Evolutionary conservation across 148 eudicot genomes (phyloP).

Genomic region (Cornus florida): DNA sequence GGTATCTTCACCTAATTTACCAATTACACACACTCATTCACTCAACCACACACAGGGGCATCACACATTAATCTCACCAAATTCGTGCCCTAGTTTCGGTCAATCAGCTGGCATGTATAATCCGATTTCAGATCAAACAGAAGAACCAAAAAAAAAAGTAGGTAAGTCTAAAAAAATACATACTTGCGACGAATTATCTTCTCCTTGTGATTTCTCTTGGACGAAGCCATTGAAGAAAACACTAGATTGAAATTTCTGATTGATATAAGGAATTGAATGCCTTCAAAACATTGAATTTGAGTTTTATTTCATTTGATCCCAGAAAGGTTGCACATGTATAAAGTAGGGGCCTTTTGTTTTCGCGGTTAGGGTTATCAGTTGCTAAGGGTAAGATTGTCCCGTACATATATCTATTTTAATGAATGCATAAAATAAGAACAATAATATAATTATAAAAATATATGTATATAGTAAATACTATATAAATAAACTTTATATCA

Average conservation of each 20-base stretch:
- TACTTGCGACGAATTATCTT: conserved; percentile 46
- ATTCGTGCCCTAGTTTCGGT: neutral
- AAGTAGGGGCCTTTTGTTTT: neutral
- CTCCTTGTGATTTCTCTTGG: conserved; percentile 43
- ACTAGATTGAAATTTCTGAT: neutral
- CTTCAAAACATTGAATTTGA: neutral
- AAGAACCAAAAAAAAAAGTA: neutral
- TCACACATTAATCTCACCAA: no score
- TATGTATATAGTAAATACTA: no score
- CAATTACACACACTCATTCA: neutral
- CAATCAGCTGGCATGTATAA: neutral
- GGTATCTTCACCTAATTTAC: no score
- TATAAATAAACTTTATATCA: no score
- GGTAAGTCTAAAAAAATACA: neutral
- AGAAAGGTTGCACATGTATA: neutral
- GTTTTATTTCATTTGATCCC: neutral
- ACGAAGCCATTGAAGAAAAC: conserved; percentile 21
- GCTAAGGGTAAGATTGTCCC: neutral
- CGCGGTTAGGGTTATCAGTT: neutral
- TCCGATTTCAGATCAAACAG: neutral
- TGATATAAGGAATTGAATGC: neutral
- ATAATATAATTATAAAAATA: no score
- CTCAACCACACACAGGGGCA: no score
- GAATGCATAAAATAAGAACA: no score
- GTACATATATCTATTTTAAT: no score